A percentile compares a stretch with the other conserved stretches of the same genome.
Evolutionary conservation across 192 early-diverging fungal genomes (phyloP).

Genomic region (Umbelopsis isabellina): DNA sequence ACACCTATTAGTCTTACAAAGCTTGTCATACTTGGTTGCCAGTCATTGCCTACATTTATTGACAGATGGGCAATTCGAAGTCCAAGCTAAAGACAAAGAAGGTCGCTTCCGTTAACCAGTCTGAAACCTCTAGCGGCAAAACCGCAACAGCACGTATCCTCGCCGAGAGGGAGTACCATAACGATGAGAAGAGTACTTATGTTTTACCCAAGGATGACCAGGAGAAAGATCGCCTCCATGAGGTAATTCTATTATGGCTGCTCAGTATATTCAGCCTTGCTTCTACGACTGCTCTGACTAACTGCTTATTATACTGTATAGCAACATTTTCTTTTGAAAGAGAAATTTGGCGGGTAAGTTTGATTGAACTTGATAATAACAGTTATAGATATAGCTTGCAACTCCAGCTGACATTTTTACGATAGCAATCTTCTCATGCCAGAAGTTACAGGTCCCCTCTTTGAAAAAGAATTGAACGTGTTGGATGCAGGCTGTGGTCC

Average conservation of each 20-base stretch:
- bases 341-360: constrained; percentile 11
- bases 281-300: too few species aligned
- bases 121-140: not conserved
- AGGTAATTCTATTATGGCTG: constrained; percentile 26
- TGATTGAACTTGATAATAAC: not conserved
- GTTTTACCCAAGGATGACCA: constrained; percentile 36
- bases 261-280: too few species aligned
- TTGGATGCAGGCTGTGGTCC: constrained; percentile 41
- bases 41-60: too few species aligned
- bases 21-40: too few species aligned
- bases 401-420: not conserved
- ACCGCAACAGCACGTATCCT: not conserved
- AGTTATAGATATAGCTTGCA: too few species aligned
- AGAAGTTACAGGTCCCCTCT: not conserved
- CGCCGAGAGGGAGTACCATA: constrained; percentile 33
- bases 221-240: constrained; percentile 33
- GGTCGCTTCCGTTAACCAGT: not conserved
- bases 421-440: not conserved
- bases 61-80: not conserved
- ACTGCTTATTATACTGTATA: not conserved
- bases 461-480: constrained; percentile 29
- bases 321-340: constrained; percentile 13
- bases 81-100: not conserved
- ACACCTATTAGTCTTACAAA: too few species aligned
- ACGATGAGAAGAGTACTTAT: constrained; percentile 27